These are phyloP conservation scores for Osmanthus fragrans DNA, from an alignment of 257 asterid species.

Conservation along the genomic window DNA sequence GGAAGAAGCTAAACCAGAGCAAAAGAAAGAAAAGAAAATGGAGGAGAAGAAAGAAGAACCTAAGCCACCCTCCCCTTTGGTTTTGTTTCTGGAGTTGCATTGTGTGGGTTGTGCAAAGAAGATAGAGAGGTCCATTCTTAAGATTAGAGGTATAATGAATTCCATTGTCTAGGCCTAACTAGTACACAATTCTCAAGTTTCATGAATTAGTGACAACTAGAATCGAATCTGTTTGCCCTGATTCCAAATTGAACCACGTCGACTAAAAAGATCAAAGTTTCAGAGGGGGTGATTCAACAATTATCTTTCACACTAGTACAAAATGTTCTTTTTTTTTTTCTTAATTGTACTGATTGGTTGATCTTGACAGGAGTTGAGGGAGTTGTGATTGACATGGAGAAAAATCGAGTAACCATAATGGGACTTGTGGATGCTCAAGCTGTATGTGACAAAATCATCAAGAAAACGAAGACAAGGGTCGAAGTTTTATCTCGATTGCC, in stretches of 20 bases:
- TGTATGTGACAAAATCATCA: constrained; percentile 59
- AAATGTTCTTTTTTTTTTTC: background rate
- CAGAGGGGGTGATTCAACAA: no score
- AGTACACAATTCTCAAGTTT: no score
- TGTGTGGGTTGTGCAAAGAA: constrained; percentile 90
- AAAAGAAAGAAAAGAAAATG: constrained; percentile 34
- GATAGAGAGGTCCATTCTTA: constrained; percentile 65
- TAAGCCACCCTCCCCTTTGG: constrained; percentile 62
- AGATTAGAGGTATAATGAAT: constrained; percentile 60
- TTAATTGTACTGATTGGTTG: background rate
- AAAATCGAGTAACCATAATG: constrained; percentile 73
- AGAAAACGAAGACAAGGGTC: constrained; percentile 62
- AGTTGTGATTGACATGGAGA: constrained; percentile 55
- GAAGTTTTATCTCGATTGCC: constrained; percentile 75
- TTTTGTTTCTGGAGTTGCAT: constrained; percentile 73
- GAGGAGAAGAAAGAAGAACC: constrained; percentile 49
- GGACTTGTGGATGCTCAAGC: constrained; percentile 82
- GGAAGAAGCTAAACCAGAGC: constrained; percentile 42
- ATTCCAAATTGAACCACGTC: no score
- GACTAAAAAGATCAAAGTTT: no score
- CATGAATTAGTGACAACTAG: no score
- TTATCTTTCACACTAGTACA: no score
- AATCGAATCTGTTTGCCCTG: no score
- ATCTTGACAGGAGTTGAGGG: constrained; percentile 64
- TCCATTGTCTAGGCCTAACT: background rate